phyloP scores from a whole-genome alignment of 805 yeast species.

The Saccharomycopsis guyanensis region DNA sequence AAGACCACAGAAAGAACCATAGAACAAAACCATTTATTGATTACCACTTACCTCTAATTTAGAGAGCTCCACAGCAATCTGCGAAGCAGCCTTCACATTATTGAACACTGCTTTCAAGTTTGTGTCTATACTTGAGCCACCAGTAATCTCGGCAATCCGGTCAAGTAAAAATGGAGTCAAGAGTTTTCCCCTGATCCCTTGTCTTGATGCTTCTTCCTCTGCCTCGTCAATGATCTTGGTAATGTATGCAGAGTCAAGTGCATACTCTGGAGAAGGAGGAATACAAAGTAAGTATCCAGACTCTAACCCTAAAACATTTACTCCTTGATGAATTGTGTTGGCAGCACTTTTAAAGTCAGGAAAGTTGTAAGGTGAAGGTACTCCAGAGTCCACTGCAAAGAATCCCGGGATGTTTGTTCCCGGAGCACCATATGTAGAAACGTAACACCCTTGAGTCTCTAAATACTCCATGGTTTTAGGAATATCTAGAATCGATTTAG shows the following conservation, averaged over 20 bases:
- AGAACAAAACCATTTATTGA: too few species aligned
- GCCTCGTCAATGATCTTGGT: slow-evolving; percentile 52
- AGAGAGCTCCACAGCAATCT: slow-evolving; percentile 52
- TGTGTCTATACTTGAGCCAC: slow-evolving; percentile 61
- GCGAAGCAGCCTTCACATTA: slow-evolving; percentile 62
- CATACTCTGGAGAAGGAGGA: slow-evolving; percentile 66
- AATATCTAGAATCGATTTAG: slow-evolving; percentile 78
- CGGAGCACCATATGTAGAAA: slow-evolving; percentile 52
- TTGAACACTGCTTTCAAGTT: slow-evolving; percentile 71
- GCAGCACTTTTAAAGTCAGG: slow-evolving; percentile 54
- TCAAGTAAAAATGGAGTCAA: slow-evolving; percentile 71
- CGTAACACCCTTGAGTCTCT: slow-evolving; percentile 88
- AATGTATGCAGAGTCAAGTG: slow-evolving; percentile 49
- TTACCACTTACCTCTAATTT: slow-evolving; percentile 28
- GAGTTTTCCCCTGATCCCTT: slow-evolving; percentile 59
- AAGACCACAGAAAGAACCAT: too few species aligned
- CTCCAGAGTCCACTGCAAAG: slow-evolving; percentile 69
- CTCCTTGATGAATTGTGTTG: slow-evolving; percentile 41
- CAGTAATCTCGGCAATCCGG: slow-evolving; percentile 57
- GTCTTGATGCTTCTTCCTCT: slow-evolving; percentile 41
- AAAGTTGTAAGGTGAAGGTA: slow-evolving; percentile 60
- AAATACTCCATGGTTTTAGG: slow-evolving; percentile 74
- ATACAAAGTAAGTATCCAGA: slow-evolving; percentile 76
- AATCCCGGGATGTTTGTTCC: slow-evolving; percentile 70
- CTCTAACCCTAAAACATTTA: slow-evolving; percentile 39